A percentile compares a stretch with the other conserved stretches of the same genome.
These are phyloP conservation scores for Mortierella sp. DNA, from an alignment of 371 early-diverging fungal genomes.

Conservation along the genomic window DNA sequence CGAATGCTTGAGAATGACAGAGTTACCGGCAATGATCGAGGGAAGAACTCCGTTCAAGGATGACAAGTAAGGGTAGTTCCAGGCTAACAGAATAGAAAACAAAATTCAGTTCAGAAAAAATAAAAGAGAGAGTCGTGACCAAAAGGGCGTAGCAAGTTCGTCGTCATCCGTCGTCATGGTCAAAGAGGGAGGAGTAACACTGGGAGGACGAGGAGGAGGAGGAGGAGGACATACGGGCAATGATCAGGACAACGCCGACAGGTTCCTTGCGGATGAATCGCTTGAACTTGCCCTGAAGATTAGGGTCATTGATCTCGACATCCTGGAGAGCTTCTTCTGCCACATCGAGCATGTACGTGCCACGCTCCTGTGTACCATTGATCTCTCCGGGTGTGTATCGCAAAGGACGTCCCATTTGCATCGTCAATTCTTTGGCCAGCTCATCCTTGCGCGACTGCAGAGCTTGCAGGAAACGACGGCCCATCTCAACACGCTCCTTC, in stretches of 20 bases:
- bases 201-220: too few relatives aligned
- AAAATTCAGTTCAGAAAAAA: background rate
- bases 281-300: slow-evolving; percentile 57
- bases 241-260: slow-evolving; percentile 62
- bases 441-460: slow-evolving; percentile 71
- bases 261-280: slow-evolving; percentile 80
- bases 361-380: slow-evolving; percentile 76
- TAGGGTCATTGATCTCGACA: slow-evolving; percentile 58
- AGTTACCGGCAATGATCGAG: slow-evolving; percentile 82
- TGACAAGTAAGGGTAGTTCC: slow-evolving; percentile 76
- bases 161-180: slow-evolving; percentile 6
- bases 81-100: slow-evolving; percentile 48
- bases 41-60: slow-evolving; percentile 83
- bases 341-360: slow-evolving; percentile 78
- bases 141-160: too few relatives aligned
- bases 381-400: slow-evolving; percentile 79
- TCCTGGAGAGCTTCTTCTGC: slow-evolving; percentile 74
- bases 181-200: background rate
- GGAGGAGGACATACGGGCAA: slow-evolving; percentile 37
- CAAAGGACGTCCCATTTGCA: slow-evolving; percentile 83
- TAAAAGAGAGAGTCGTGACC: too few relatives aligned
- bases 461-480: slow-evolving; percentile 64
- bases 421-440: slow-evolving; percentile 69
- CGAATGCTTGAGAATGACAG: slow-evolving; percentile 84
- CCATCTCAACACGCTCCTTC: slow-evolving; percentile 63